Conservation (phyloP, 2,329 filamentous ascomycete species). For the Chaetomium olivaceum region DNA sequence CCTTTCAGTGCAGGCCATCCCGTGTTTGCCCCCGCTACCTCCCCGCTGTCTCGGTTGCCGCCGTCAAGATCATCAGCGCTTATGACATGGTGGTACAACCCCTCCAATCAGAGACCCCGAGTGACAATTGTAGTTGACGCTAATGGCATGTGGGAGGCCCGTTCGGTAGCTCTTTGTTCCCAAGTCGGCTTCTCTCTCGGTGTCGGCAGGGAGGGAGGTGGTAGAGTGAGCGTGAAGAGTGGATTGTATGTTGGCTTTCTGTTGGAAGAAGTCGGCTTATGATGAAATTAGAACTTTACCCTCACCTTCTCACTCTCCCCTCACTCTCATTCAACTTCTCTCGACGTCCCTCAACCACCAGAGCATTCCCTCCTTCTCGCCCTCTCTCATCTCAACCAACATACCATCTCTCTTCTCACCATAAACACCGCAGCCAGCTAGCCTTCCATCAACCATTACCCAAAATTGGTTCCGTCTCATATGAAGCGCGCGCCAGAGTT, state of each 20-base stretch:
- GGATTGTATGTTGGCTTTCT: neutral
- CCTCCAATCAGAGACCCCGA: conserved; percentile 16
- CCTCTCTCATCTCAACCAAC: no score
- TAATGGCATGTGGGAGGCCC: conserved; percentile 7
- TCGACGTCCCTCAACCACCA: no score
- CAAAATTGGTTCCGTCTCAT: conserved; percentile 13
- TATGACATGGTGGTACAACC: conserved; percentile 1
- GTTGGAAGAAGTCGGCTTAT: no score
- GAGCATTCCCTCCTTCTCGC: no score
- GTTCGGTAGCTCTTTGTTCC: neutral
- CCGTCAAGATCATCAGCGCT: conserved; percentile 14
- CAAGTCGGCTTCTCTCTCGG: neutral
- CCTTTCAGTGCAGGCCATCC: neutral
- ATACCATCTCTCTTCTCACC: neutral
- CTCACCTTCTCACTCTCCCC: neutral
- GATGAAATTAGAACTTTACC: neutral
- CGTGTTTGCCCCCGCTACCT: neutral
- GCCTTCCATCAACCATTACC: conserved; percentile 17
- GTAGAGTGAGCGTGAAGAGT: neutral
- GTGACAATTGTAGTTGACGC: neutral
- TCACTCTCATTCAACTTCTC: no score
- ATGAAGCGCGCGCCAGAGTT: conserved; percentile 25
- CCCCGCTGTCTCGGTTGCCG: conserved; percentile 1
- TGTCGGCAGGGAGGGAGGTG: neutral
- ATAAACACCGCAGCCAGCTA: conserved; percentile 9